Evolutionary conservation across 2,329 filamentous ascomycete species (phyloP).

Genomic region (Didymella lethalis): DNA sequence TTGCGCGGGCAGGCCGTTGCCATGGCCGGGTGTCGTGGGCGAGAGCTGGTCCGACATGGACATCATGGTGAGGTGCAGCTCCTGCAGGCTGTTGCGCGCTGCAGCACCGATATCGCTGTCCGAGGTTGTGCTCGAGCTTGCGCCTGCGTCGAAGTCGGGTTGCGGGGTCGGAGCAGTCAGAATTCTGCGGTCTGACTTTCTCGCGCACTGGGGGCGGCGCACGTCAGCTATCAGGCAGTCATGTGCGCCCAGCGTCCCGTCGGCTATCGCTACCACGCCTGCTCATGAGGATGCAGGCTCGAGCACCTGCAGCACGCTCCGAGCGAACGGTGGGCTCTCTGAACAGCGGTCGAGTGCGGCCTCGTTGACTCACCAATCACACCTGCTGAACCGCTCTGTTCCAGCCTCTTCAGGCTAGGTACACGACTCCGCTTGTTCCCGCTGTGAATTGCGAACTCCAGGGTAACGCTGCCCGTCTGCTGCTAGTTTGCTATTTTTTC

Average conservation of each 20-base stretch:
- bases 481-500: slow-evolving; percentile 18
- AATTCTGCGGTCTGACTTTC: slow-evolving; percentile 17
- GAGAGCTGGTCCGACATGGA: slow-evolving; percentile 29
- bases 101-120: slow-evolving; percentile 32
- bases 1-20: slow-evolving; percentile 33
- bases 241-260: slow-evolving; percentile 10
- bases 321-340: slow-evolving; percentile 18
- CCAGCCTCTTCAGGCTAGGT: slow-evolving; percentile 21
- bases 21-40: slow-evolving; percentile 42
- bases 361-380: slow-evolving; percentile 15
- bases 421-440: slow-evolving; percentile 19
- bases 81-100: slow-evolving; percentile 23
- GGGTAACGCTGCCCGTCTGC: slow-evolving; percentile 12
- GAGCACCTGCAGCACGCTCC: slow-evolving; percentile 29
- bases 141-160: slow-evolving; percentile 17
- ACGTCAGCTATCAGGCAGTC: slow-evolving; percentile 19
- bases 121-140: slow-evolving; percentile 14
- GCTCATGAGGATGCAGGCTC: slow-evolving; percentile 11
- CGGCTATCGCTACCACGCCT: slow-evolving; percentile 21
- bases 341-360: slow-evolving; percentile 13
- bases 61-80: slow-evolving; percentile 20
- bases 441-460: slow-evolving; percentile 18
- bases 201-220: slow-evolving; percentile 10
- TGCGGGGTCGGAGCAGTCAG: slow-evolving; percentile 12
- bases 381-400: not conserved